phyloP scores from a whole-genome alignment of 2,329 filamentous ascomycete genomes.

The Tolypocladium endophyticum region DNA sequence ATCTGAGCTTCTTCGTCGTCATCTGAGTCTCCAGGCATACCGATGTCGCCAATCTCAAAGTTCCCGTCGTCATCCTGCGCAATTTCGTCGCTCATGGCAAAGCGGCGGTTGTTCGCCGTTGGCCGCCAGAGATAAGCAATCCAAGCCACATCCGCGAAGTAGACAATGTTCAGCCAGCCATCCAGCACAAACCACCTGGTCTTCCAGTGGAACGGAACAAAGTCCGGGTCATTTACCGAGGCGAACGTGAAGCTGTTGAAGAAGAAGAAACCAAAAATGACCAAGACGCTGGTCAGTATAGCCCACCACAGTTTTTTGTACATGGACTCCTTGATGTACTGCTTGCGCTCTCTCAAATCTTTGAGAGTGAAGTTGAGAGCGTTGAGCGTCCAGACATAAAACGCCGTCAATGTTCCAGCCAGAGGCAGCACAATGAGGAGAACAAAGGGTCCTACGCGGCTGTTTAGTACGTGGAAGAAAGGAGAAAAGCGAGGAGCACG shows the following conservation, averaged over 20 bases:
- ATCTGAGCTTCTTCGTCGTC: slow-evolving; percentile 44
- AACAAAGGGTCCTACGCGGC: slow-evolving; percentile 61
- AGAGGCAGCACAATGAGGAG: slow-evolving; percentile 88
- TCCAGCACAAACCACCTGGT: slow-evolving; percentile 95
- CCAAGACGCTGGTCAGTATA: slow-evolving; percentile 80
- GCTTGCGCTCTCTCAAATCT: slow-evolving; percentile 87
- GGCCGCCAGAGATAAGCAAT: slow-evolving; percentile 95
- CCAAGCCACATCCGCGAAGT: slow-evolving; percentile 85
- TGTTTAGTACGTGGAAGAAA: slow-evolving; percentile 9
- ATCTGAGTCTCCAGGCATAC: slow-evolving; percentile 57
- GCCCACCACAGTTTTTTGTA: slow-evolving; percentile 99
- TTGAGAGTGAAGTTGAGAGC: slow-evolving; percentile 92
- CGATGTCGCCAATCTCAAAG: slow-evolving; percentile 91
- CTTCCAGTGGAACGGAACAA: slow-evolving; percentile 95
- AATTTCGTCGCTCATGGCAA: slow-evolving; percentile 98
- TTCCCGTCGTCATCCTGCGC: slow-evolving; percentile 93
- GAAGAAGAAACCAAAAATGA: slow-evolving; percentile 98
- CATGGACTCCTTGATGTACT: slow-evolving; percentile 88
- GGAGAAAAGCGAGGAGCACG: not conserved
- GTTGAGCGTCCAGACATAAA: slow-evolving; percentile 98
- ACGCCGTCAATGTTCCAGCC: slow-evolving; percentile 83
- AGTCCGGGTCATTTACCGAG: slow-evolving; percentile 72
- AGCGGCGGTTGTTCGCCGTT: slow-evolving; percentile 90
- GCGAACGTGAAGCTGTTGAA: slow-evolving; percentile 95
- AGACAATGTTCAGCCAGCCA: slow-evolving; percentile 94